Evolutionary conservation across 768 basidiomycete genomes (phyloP), one percentile per base, ranked within the genome.

Genomic region (Psilocybe azurescens): DNA sequence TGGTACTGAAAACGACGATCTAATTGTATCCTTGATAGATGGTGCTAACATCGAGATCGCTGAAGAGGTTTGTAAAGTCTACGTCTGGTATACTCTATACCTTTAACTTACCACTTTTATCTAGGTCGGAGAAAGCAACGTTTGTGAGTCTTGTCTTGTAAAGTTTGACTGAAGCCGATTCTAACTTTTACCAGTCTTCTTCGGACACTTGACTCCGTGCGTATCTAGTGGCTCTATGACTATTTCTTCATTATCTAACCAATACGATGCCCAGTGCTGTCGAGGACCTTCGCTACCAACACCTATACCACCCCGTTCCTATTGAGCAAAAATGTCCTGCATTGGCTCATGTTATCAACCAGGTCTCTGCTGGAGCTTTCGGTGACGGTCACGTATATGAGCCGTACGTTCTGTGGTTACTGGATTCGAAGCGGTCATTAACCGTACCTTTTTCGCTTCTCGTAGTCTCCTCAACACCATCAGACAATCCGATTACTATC

Each of bases 41-140:
- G 97, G 97, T 58, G 97, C 97, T 18, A 96, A 94, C 70, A 94
- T 95, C 61, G 96, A 98, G 79, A 98, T 99, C 66, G 95, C 94
- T 3, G 94, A 98, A 70, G 95, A 97, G 73, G 79, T 73, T 47
- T 14, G 64, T 57, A 11, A 13, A 20, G 36, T n/a, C 58, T 53
- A 5, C 13, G 33, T 20, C n/a, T 38, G 7, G 30, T 33, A 14
- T 7, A 20, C 13, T 16, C 14, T 1, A n/a, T 18, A 4, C 20
- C 3, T 14, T n/a, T 3, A 16, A 33, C 18, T 38, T 18, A 10
- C 0, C 16, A 33, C 33, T 18, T 52, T 8, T 41, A 66, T 70
- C 90, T 5, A 53, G 52, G 52, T 95, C 51, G 97, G 96, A 32
- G 93, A 95, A 71, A 88, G 85, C 69, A 94, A 97, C 73, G 94